Base-by-base conservation (phyloP, 345 rosid species). In the Carallia brachiata region DNA sequence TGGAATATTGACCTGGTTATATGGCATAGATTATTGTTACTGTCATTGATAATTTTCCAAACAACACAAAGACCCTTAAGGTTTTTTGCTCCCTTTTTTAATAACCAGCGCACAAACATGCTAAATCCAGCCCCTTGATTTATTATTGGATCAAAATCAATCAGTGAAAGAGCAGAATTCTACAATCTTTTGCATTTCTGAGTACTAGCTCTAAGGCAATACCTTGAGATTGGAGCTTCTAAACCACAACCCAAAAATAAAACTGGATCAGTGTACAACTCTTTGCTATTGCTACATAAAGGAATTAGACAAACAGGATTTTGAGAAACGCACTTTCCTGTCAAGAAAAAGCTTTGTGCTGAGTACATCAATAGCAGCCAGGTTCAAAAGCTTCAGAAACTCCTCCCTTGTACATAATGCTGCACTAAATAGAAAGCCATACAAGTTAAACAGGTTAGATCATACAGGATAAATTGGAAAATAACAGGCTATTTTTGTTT, bases 361-460 rank as follows among this genome's bases (percentile, higher is more conserved):
- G 65, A 85, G 70, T 17, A 81, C 78, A 44, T 87, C 88, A 61
- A 85, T 69, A 44, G 74, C 71, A 13, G 75, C 75, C 75, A 87
- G 75, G 76, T 85, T 85, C 83, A 81, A 62, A 52, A 84, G 87
- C 76, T 75, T 89, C 63, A 81, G 72, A 78, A 87, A 89, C 76
- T 89, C 95, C 69, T 83, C 88, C 59, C 78, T 71, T 16, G 79
- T 70, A 80, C 56, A 62, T 69, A 86, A 72, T 62, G 79, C 88
- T 83, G 87, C 84, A 75, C 91, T 83, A 79, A 52, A 89, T 62
- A 78, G 63, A 71, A 73, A 59, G 67, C 62, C 68, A 79, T 48
- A 58, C 79, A 61, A 56, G 66, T 86, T 37, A 73, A 69, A 72
- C 58, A 34, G 65, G 70, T 61, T 61, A 69, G 10, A 3, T 52